Conservation (phyloP, 2,329 filamentous ascomycete species). For the Penicillium sp. region DNA sequence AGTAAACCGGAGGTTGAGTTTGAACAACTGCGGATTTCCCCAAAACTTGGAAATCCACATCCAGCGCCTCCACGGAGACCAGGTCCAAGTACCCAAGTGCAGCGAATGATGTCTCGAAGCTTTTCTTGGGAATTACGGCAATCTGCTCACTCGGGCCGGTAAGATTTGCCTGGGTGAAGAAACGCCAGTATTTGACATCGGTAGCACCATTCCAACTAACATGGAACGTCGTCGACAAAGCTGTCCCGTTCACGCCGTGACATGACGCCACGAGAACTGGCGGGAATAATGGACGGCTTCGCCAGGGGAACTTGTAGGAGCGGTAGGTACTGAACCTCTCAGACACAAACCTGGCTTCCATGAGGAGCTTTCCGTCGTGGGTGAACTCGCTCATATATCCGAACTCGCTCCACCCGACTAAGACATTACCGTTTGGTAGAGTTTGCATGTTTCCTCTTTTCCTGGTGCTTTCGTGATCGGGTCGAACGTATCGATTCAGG, state of each 20-base stretch:
- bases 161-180: conserved; percentile 30
- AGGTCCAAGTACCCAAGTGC: conserved; percentile 38
- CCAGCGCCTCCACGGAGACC: conserved; percentile 37
- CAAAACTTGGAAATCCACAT: conserved; percentile 30
- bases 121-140: conserved; percentile 35
- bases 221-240: conserved; percentile 33
- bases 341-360: conserved; percentile 38
- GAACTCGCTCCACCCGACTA: conserved; percentile 37
- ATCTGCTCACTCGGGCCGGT: conserved; percentile 33
- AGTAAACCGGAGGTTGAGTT: background rate
- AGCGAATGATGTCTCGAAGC: conserved; percentile 44
- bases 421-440: conserved; percentile 38
- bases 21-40: conserved; percentile 14
- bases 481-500: conserved; percentile 32
- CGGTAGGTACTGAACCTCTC: conserved; percentile 41
- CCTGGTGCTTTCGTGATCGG: conserved; percentile 34
- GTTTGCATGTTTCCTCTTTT: conserved; percentile 39
- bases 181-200: conserved; percentile 38
- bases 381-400: conserved; percentile 38
- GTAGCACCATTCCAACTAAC: conserved; percentile 44
- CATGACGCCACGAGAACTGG: conserved; percentile 34
- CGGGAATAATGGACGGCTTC: conserved; percentile 32
- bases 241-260: conserved; percentile 25
- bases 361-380: conserved; percentile 30
- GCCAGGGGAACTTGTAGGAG: conserved; percentile 41